phyloP scores from a whole-genome alignment of 352 stramenopile species.

The Phytophthora quininea region DNA sequence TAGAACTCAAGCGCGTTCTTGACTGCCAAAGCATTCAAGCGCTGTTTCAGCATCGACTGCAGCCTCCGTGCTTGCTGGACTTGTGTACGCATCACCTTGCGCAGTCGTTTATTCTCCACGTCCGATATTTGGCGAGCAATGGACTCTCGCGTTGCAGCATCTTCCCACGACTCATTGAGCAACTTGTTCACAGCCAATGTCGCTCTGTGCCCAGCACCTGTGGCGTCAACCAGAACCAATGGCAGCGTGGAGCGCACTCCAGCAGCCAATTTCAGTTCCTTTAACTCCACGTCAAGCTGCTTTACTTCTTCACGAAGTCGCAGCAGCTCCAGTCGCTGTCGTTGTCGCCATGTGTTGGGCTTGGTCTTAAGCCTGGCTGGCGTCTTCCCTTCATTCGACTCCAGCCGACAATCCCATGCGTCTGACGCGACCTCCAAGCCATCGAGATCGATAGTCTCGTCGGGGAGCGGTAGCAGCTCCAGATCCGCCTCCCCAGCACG shows the following conservation, averaged over 20 bases:
- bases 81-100: slow-evolving; percentile 19
- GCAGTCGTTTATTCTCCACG: slow-evolving; percentile 18
- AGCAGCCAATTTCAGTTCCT: slow-evolving; percentile 22
- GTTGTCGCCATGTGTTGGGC: slow-evolving; percentile 30
- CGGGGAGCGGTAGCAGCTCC: slow-evolving; percentile 14
- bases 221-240: not conserved
- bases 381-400: not conserved
- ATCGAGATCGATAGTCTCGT: slow-evolving; percentile 1
- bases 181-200: slow-evolving; percentile 6
- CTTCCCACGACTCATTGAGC: slow-evolving; percentile 21
- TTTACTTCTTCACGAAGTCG: slow-evolving; percentile 19
- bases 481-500: slow-evolving; percentile 11
- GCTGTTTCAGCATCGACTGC: slow-evolving; percentile 21
- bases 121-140: slow-evolving; percentile 17
- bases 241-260: slow-evolving; percentile 27
- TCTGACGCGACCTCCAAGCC: not conserved
- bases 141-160: slow-evolving; percentile 19
- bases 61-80: slow-evolving; percentile 22
- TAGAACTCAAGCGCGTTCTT: slow-evolving; percentile 13
- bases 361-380: slow-evolving; percentile 11
- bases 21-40: slow-evolving; percentile 12
- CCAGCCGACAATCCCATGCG: not conserved
- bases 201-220: not conserved
- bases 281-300: slow-evolving; percentile 18
- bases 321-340: slow-evolving; percentile 19